These are phyloP conservation scores for Smittium culicis DNA, from an alignment of 371 early-diverging fungal genomes.

Conservation along the genomic window DNA sequence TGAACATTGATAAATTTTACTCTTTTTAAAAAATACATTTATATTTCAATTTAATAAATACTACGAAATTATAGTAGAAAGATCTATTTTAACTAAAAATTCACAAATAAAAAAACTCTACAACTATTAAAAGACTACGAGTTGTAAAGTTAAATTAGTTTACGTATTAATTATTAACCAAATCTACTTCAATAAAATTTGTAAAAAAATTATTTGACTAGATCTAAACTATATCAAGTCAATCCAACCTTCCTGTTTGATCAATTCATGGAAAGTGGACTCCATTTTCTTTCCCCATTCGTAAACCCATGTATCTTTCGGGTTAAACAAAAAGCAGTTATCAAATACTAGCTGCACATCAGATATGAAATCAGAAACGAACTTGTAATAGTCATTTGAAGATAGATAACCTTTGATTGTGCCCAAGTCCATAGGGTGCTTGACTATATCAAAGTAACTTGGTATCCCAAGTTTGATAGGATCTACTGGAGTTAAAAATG, in stretches of 20 bases:
- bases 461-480: slow-evolving; percentile 70
- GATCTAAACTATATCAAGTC: slow-evolving; percentile 1
- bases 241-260: background rate
- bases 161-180: too few species aligned
- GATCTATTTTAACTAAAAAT: too few species aligned
- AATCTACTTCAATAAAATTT: too few species aligned
- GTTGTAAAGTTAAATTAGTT: too few species aligned
- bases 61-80: too few species aligned
- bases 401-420: slow-evolving; percentile 73
- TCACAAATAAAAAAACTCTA: too few species aligned
- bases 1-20: too few species aligned
- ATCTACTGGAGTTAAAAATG: slow-evolving; percentile 90
- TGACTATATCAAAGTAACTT: slow-evolving; percentile 70
- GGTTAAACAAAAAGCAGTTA: slow-evolving; percentile 84
- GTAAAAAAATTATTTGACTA: too few species aligned
- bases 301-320: slow-evolving; percentile 10
- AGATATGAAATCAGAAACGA: slow-evolving; percentile 51
- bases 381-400: slow-evolving; percentile 37
- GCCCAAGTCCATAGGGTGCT: slow-evolving; percentile 95
- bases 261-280: slow-evolving; percentile 4
- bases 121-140: too few species aligned
- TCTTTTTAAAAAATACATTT: too few species aligned
- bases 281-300: slow-evolving; percentile 10
- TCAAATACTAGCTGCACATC: slow-evolving; percentile 70
- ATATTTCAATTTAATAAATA: too few species aligned